Evolutionary conservation across 208 protist species (phyloP), one percentile per base, ranked within the genome.

Genomic region (Leishmania turanica): DNA sequence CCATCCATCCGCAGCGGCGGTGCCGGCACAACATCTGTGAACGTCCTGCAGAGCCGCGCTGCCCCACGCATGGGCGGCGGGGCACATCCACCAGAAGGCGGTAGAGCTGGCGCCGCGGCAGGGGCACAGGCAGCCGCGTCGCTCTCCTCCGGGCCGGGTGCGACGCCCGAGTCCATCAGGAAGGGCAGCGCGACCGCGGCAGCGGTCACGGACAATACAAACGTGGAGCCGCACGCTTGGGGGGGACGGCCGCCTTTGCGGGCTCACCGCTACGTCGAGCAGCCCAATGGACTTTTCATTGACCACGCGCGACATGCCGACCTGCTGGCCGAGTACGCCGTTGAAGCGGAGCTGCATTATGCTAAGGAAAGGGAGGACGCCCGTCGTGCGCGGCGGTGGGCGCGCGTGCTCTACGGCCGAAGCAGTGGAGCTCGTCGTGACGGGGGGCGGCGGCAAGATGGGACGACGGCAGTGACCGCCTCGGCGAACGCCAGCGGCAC

Each of bases 191-290:
- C 13, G 19, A 21, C 34, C 15, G 49, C 31, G 5, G 72, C 45
- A 27, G 54, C 24, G 7, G 42, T 65, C 24, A 45, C n/a, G 34
- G 53, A 34, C 34, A 27, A 64, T 19, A 53, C 21, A 17, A 31
- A 4, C n/a, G 37, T 21, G 4, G 65, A 27, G 15, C 1, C 37
- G 37, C 4, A 40, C 51, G 64, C 62, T 2, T 19, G 27, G 13
- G 68, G 69, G 19, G 68, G 84, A 4, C 70, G 88, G 2, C 91
- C 88, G 0, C 76, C 85, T 27, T 83, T 93, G 60, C 91, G 87
- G n/a, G 84, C 88, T 17, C 91, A 92, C 86, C 78, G 92, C 58
- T 91, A 89, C 78, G 91, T 88, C 69, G 91, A 92, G 76, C 82
- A 90, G 76, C 53, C 75, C 31, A 92, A 90, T 76, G 90, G 88